Evolutionary conservation across 805 yeast species (phyloP).

Genomic region (Kazachstania bromeliacearum): DNA sequence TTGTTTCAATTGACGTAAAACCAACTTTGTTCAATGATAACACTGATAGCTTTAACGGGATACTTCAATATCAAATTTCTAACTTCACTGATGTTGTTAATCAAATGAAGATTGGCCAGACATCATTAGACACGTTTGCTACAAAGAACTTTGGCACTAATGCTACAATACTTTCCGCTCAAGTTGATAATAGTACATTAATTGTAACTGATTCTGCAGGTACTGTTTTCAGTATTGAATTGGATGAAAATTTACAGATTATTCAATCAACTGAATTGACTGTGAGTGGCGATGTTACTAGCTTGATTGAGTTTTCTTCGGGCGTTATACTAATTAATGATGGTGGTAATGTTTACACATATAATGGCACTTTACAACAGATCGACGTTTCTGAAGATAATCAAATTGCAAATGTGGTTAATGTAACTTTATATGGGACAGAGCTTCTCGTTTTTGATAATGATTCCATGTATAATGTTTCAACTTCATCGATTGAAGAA

Average conservation of each 20-base stretch:
- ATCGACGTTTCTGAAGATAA: neutral
- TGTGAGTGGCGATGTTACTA: constrained; percentile 16
- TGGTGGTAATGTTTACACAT: constrained; percentile 10
- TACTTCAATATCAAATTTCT: constrained; percentile 69
- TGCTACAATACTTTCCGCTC: constrained; percentile 15
- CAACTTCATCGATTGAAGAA: constrained; percentile 9
- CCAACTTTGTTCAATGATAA: constrained; percentile 14
- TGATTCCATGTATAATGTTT: constrained; percentile 24
- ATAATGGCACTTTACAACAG: constrained; percentile 16
- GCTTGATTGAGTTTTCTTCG: constrained; percentile 12
- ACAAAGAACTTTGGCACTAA: constrained; percentile 23
- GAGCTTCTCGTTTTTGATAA: constrained; percentile 22
- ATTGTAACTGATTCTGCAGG: constrained; percentile 42
- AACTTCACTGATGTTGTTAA: constrained; percentile 45
- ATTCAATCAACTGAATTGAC: constrained; percentile 6
- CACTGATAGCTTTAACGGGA: constrained; percentile 49
- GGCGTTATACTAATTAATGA: constrained; percentile 30
- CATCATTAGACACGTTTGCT: constrained; percentile 37
- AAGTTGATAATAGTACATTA: constrained; percentile 36
- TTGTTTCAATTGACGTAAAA: constrained; percentile 38
- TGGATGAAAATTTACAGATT: constrained; percentile 18
- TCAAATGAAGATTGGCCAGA: constrained; percentile 35
- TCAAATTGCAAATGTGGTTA: constrained; percentile 6
- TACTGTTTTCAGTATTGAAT: constrained; percentile 30
- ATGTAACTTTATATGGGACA: constrained; percentile 13